Evolutionary conservation across 2,329 filamentous ascomycete species (phyloP).

Genomic region (Cladosporium sp.): DNA sequence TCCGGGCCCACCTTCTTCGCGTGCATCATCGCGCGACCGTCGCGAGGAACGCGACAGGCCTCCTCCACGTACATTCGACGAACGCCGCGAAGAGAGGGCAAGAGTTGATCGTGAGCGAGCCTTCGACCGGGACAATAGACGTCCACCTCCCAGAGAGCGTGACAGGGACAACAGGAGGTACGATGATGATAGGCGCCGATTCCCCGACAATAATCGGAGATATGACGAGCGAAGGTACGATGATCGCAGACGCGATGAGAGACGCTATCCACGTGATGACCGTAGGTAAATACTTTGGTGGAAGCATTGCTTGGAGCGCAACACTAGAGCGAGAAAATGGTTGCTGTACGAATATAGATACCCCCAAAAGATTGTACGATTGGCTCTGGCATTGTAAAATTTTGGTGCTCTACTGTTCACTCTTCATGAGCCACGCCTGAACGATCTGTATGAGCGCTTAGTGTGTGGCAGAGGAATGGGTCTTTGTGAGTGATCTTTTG

Average conservation of each 20-base stretch:
- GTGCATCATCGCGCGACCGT: constrained; percentile 16
- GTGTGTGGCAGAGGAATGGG: too few species aligned
- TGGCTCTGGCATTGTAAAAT: neutral
- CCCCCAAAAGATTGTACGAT: constrained; percentile 1
- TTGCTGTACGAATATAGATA: constrained; percentile 13
- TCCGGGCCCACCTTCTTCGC: constrained; percentile 21
- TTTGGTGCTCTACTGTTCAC: too few species aligned
- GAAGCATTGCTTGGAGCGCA: neutral
- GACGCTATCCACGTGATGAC: constrained; percentile 12
- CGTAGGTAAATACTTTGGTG: neutral
- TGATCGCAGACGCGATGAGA: constrained; percentile 19
- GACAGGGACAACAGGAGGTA: constrained; percentile 29
- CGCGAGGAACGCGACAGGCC: constrained; percentile 19
- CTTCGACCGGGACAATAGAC: constrained; percentile 18
- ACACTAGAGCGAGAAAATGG: neutral
- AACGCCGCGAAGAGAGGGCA: constrained; percentile 27
- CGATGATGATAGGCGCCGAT: constrained; percentile 33
- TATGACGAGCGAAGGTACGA: constrained; percentile 25
- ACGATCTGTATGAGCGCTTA: too few species aligned
- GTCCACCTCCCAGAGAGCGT: constrained; percentile 17
- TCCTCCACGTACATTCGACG: constrained; percentile 4
- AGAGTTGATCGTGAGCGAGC: constrained; percentile 28
- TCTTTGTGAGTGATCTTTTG: too few species aligned
- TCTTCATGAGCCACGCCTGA: too few species aligned
- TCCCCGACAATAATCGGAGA: constrained; percentile 26